phyloP scores from a whole-genome alignment of 441 rosid genomes.

The Brassica balearica region DNA sequence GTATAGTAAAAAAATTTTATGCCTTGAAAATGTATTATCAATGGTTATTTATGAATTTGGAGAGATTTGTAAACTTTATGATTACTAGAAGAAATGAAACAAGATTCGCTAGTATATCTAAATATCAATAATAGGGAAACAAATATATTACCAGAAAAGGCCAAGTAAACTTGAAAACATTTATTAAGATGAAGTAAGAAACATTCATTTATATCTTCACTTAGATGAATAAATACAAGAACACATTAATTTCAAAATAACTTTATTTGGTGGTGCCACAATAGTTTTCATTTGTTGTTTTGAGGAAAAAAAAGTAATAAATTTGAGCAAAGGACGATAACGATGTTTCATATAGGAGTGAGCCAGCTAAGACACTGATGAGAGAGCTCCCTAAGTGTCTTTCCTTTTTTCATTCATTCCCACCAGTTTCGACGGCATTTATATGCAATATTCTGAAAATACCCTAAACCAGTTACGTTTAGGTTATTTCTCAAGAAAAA shows the following conservation, averaged over 20 bases:
- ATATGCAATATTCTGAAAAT: neutral
- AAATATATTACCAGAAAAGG: slow-evolving; percentile 28
- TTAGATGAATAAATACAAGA: slow-evolving; percentile 34
- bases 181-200: slow-evolving; percentile 32
- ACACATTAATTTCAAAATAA: slow-evolving; percentile 36
- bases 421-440: slow-evolving; percentile 42
- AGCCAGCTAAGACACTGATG: slow-evolving; percentile 30
- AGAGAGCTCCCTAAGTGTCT: slow-evolving; percentile 17
- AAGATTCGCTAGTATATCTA: no score
- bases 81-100: no score
- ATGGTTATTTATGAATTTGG: neutral
- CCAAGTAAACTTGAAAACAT: slow-evolving; percentile 31
- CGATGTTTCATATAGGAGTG: slow-evolving; percentile 36
- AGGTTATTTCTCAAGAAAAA: neutral
- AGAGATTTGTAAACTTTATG: neutral
- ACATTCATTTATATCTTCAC: slow-evolving; percentile 36
- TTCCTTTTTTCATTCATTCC: slow-evolving; percentile 27
- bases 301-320: slow-evolving; percentile 40
- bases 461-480: neutral
- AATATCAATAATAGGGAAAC: neutral
- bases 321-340: slow-evolving; percentile 42
- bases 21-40: neutral
- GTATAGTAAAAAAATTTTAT: no score
- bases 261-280: slow-evolving; percentile 43
- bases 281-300: slow-evolving; percentile 36